Conservation (phyloP, 2,329 filamentous ascomycete genomes). For the Fusarium pilosicola region DNA sequence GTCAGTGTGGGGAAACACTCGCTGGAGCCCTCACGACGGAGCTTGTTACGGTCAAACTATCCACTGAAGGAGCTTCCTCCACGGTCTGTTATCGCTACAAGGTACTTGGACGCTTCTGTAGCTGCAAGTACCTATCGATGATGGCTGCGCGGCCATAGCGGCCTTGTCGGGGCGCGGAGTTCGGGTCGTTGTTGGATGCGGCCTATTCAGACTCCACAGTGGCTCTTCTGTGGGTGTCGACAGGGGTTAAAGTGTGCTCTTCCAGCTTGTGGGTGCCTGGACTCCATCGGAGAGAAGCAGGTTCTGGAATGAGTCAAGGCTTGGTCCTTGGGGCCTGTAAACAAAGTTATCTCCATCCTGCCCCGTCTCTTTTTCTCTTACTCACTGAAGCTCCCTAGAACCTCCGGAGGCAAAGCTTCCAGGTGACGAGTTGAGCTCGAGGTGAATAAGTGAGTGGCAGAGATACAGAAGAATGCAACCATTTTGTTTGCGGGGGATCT, state of each 20-base stretch:
- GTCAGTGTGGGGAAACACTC: constrained; percentile 34
- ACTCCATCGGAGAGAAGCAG: constrained; percentile 26
- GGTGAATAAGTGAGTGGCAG: constrained; percentile 10
- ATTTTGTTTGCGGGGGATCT: constrained; percentile 6
- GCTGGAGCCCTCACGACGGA: constrained; percentile 14
- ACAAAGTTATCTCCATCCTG: constrained; percentile 13
- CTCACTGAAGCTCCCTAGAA: constrained; percentile 26
- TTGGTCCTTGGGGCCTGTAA: constrained; percentile 21
- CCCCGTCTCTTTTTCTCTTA: constrained; percentile 34
- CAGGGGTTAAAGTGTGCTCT: constrained; percentile 27
- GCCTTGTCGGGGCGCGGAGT: constrained; percentile 38
- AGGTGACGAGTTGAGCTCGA: constrained; percentile 4
- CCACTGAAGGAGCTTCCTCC: constrained; percentile 19
- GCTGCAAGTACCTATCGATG: constrained; percentile 8
- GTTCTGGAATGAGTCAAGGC: constrained; percentile 45
- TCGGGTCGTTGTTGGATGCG: constrained; percentile 30
- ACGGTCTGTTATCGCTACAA: constrained; percentile 22
- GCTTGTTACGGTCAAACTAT: constrained; percentile 2
- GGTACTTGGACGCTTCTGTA: neutral
- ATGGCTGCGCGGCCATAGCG: constrained; percentile 27
- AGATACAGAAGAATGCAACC: neutral
- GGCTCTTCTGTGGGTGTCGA: constrained; percentile 33
- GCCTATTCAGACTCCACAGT: constrained; percentile 23
- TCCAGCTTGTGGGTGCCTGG: constrained; percentile 30
- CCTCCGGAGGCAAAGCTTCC: constrained; percentile 19